A percentile compares a stretch with the other conserved stretches of the same genome.
Conservation (phyloP, 1,284 basidiomycete genomes). For the Boletus sp. region DNA sequence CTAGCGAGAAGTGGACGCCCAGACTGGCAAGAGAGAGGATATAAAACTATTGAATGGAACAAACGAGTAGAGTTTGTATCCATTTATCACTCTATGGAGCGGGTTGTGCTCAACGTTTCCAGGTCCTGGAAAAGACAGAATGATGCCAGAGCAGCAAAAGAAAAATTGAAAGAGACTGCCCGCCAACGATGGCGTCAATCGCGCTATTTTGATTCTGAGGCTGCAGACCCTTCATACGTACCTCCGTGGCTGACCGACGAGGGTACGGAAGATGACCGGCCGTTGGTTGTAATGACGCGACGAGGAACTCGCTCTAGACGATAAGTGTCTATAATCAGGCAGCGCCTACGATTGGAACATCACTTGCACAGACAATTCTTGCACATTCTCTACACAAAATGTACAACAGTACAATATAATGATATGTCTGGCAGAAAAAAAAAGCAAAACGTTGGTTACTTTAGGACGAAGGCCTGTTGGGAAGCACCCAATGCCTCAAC, state of each 20-base stretch:
- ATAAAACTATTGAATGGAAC: constrained; percentile 42
- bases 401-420: background rate
- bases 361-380: background rate
- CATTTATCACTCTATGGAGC: background rate
- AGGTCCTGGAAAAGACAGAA: constrained; percentile 30
- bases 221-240: constrained; percentile 10
- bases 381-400: background rate
- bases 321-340: constrained; percentile 3
- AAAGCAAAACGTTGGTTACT: background rate
- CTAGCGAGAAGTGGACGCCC: constrained; percentile 37
- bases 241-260: constrained; percentile 8
- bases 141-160: constrained; percentile 14
- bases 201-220: constrained; percentile 9
- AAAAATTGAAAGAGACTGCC: constrained; percentile 16
- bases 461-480: no score
- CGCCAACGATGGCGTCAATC: constrained; percentile 12
- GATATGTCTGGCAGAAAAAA: background rate
- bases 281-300: constrained; percentile 7
- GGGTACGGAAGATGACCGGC: background rate
- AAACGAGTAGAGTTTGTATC: constrained; percentile 42
- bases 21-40: constrained; percentile 46
- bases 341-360: background rate
- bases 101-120: background rate
- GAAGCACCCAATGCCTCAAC: constrained; percentile 15
- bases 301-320: constrained; percentile 18